phyloP scores from a whole-genome alignment of 805 yeast species.

The Cyberlindnera galapagoensis region DNA sequence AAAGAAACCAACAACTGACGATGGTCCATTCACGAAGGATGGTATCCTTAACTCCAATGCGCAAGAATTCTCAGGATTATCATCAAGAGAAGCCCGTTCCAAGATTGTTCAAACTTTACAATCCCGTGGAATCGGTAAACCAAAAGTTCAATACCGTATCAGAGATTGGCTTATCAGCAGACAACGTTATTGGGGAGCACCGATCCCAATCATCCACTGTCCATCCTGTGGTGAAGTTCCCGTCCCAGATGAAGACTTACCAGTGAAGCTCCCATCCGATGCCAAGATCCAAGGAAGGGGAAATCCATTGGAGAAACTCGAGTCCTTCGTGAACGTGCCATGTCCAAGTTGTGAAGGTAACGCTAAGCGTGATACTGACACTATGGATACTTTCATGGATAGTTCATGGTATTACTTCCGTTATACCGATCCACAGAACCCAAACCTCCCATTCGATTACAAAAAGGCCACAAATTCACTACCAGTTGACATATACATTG shows the following conservation, averaged over 20 bases:
- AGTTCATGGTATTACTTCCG: slow-evolving; percentile 95
- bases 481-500: slow-evolving; percentile 89
- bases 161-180: slow-evolving; percentile 95
- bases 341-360: slow-evolving; percentile 78
- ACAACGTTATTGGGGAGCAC: slow-evolving; percentile 98
- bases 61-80: slow-evolving; percentile 45
- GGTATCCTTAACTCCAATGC: slow-evolving; percentile 45
- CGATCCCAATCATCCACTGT: slow-evolving; percentile 93
- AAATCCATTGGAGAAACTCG: slow-evolving; percentile 63
- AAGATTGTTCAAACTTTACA: slow-evolving; percentile 39
- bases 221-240: slow-evolving; percentile 82
- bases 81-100: slow-evolving; percentile 43
- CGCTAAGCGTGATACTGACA: slow-evolving; percentile 89
- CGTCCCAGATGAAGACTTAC: slow-evolving; percentile 82
- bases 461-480: slow-evolving; percentile 43
- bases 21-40: slow-evolving; percentile 32
- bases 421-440: slow-evolving; percentile 68
- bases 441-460: slow-evolving; percentile 42
- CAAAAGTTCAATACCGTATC: slow-evolving; percentile 50
- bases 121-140: slow-evolving; percentile 34
- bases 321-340: slow-evolving; percentile 59
- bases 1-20: slow-evolving; percentile 7
- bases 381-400: slow-evolving; percentile 98
- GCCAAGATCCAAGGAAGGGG: slow-evolving; percentile 42
- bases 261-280: slow-evolving; percentile 69